Evolutionary conservation across 441 rosid genomes (phyloP).

Genomic region (Bocquillonia castaneifolia): DNA sequence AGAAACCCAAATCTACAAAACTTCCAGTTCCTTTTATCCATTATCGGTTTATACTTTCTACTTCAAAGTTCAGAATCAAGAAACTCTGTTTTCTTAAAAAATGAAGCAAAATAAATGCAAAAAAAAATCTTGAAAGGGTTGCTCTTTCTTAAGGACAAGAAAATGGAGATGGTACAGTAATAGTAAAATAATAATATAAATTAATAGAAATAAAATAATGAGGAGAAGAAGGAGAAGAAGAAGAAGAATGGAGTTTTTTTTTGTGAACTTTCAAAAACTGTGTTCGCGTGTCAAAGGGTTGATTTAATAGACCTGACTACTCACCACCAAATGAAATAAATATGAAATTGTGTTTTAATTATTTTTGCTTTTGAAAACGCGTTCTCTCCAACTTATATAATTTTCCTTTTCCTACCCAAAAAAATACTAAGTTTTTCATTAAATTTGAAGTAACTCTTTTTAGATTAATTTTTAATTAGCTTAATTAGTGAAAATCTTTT

Average conservation of each 20-base stretch:
- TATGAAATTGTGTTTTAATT: no score
- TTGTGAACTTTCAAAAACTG: constrained; percentile 23
- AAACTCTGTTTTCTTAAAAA: neutral
- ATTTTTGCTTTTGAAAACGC: constrained; percentile 31
- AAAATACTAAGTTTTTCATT: no score
- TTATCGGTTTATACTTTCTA: constrained; percentile 10
- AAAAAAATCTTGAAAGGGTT: neutral
- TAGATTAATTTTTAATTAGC: no score
- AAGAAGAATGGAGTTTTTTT: neutral
- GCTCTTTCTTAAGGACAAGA: no score
- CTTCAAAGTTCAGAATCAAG: neutral
- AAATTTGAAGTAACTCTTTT: no score
- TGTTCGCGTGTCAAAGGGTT: constrained; percentile 7
- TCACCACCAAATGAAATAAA: no score
- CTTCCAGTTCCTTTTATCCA: constrained; percentile 35
- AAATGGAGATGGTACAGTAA: neutral
- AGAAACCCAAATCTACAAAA: constrained; percentile 32
- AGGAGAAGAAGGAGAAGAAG: constrained; percentile 7
- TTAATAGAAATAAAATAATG: neutral
- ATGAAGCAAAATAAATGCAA: neutral
- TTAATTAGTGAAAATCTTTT: no score
- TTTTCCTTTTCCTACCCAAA: no score
- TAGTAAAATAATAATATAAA: constrained; percentile 2
- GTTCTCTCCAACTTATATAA: constrained; percentile 16
- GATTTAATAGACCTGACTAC: constrained; percentile 19